Evolutionary conservation across 331 rosid genomes (phyloP).

Genomic region (Malus hybrid): DNA sequence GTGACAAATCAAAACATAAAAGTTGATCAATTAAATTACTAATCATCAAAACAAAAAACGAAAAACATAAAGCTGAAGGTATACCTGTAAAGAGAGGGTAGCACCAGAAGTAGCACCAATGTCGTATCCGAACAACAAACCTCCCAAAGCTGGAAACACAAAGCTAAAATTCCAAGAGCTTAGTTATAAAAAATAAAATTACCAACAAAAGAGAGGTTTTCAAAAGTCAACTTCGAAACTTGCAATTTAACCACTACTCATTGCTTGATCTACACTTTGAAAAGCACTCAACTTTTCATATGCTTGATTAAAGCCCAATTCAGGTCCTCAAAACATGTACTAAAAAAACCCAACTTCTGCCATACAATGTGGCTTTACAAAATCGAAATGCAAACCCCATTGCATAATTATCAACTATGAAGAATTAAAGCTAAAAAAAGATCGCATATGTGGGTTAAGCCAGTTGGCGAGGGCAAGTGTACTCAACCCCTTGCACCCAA

Average conservation of each 20-base stretch:
- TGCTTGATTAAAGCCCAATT: background rate
- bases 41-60: background rate
- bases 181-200: background rate
- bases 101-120: slow-evolving; percentile 98
- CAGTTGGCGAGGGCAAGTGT: no score
- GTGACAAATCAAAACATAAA: slow-evolving; percentile 14
- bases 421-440: background rate
- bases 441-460: background rate
- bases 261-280: background rate
- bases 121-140: slow-evolving; percentile 91
- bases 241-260: background rate
- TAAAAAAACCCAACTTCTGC: background rate
- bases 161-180: slow-evolving; percentile 45
- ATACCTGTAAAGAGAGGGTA: slow-evolving; percentile 75
- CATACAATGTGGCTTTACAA: background rate
- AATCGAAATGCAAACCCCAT: background rate
- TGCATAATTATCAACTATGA: background rate
- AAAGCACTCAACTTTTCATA: background rate
- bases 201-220: background rate
- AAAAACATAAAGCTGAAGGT: background rate
- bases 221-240: background rate
- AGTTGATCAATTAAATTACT: background rate
- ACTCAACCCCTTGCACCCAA: no score
- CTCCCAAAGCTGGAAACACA: slow-evolving; percentile 94
- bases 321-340: background rate